Conservation (phyloP, 805 yeast species). For the Saturnispora saitoi region DNA sequence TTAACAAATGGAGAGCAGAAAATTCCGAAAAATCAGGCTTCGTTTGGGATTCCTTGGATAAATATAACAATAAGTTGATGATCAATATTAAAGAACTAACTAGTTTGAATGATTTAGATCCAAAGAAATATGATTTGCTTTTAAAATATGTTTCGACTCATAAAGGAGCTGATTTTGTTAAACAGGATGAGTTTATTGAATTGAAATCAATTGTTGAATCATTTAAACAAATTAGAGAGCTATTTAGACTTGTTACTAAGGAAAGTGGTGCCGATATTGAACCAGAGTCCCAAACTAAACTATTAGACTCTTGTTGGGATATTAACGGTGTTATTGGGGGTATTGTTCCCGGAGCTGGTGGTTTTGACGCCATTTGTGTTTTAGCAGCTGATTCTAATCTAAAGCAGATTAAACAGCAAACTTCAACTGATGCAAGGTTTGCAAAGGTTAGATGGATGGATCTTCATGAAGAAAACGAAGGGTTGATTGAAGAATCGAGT, state of each 20-base stretch:
- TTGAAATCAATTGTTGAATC: conserved; percentile 33
- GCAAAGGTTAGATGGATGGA: conserved; percentile 57
- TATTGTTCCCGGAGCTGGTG: conserved; percentile 99
- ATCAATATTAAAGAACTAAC: conserved; percentile 36
- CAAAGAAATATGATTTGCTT: conserved; percentile 29
- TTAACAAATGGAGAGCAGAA: conserved; percentile 56
- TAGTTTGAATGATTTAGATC: conserved; percentile 23
- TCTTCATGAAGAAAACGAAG: conserved; percentile 52
- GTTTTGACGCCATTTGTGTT: conserved; percentile 84
- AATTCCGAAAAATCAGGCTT: conserved; percentile 41
- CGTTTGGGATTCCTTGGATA: conserved; percentile 49
- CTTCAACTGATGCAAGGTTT: conserved; percentile 26
- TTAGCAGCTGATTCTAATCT: conserved; percentile 45
- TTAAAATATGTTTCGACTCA: conserved; percentile 17
- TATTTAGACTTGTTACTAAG: conserved; percentile 52
- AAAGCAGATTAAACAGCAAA: conserved; percentile 22
- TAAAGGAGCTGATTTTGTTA: conserved; percentile 7
- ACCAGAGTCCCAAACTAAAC: conserved; percentile 64
- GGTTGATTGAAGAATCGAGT: conserved; percentile 43
- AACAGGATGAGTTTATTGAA: conserved; percentile 13
- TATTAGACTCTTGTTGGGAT: conserved; percentile 50
- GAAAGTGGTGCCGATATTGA: conserved; percentile 81
- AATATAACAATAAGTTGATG: conserved; percentile 52
- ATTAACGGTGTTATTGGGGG: conserved; percentile 82
- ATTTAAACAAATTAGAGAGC: conserved; percentile 42